Percentiles rank a stretch among this genome's conserved stretches.
These are phyloP conservation scores for Ceratobasidium sp. DNA, from an alignment of 1,284 basidiomycete species.

Conservation along the genomic window DNA sequence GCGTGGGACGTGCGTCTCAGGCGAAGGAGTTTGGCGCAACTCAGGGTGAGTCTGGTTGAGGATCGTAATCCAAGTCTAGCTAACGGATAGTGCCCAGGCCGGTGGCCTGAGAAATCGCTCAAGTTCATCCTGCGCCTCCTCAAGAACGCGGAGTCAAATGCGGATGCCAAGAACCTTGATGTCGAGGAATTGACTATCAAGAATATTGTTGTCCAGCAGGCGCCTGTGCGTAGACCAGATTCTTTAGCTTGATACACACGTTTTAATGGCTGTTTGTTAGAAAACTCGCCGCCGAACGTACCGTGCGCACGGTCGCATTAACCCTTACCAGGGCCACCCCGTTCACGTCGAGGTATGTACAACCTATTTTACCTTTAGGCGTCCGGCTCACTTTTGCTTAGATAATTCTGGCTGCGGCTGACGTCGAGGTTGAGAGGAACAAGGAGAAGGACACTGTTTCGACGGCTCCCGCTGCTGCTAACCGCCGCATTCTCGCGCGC, in stretches of 20 bases:
- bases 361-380: neutral
- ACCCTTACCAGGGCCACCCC: constrained; percentile 91
- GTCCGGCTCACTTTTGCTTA: constrained; percentile 14
- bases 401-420: constrained; percentile 84
- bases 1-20: constrained; percentile 97
- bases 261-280: constrained; percentile 58
- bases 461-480: constrained; percentile 68
- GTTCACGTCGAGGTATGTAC: constrained; percentile 85
- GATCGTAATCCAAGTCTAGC: constrained; percentile 5
- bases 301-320: constrained; percentile 97
- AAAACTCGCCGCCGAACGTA: constrained; percentile 99
- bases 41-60: constrained; percentile 76
- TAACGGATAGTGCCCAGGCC: constrained; percentile 70
- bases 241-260: neutral
- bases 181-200: constrained; percentile 94
- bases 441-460: constrained; percentile 79
- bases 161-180: constrained; percentile 96
- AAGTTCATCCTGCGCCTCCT: constrained; percentile 94
- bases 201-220: constrained; percentile 98
- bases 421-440: constrained; percentile 88
- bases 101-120: constrained; percentile 99
- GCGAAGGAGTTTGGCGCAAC: constrained; percentile 98
- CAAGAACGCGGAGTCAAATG: constrained; percentile 99
- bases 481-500: constrained; percentile 80
- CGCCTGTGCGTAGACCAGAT: constrained; percentile 76